Percentiles rank a stretch among this genome's conserved stretches.
These are phyloP conservation scores for Knoxdaviesia proteae DNA, from an alignment of 2,329 filamentous ascomycete species.

Conservation along the genomic window DNA sequence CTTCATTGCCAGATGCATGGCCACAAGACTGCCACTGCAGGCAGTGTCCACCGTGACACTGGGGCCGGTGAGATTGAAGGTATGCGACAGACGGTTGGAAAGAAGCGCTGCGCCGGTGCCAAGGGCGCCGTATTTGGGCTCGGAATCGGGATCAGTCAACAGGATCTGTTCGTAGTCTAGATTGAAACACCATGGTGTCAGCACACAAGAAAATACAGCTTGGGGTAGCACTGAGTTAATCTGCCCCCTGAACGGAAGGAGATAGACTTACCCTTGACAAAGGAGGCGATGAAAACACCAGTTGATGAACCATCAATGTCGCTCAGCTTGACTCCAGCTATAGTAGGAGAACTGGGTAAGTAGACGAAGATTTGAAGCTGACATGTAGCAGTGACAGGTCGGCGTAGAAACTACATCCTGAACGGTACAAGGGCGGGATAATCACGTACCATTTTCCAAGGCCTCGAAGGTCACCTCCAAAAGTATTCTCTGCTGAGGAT, in stretches of 20 bases:
- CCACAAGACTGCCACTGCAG: constrained; percentile 33
- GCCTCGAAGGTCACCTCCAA: constrained; percentile 30
- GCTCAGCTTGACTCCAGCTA: constrained; percentile 22
- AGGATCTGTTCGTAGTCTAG: constrained; percentile 28
- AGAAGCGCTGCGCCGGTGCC: constrained; percentile 31
- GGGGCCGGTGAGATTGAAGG: constrained; percentile 31
- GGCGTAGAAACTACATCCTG: neutral
- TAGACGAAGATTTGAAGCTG: too few relatives aligned
- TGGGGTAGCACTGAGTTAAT: neutral
- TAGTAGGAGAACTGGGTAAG: neutral
- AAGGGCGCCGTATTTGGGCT: constrained; percentile 29
- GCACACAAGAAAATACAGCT: neutral
- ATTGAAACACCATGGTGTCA: neutral
- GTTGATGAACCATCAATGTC: constrained; percentile 21
- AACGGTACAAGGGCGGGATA: too few relatives aligned
- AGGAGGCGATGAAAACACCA: constrained; percentile 28
- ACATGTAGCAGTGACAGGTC: neutral
- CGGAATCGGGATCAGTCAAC: constrained; percentile 26
- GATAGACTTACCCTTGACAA: constrained; percentile 21
- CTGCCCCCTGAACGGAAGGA: neutral
- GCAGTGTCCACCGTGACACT: constrained; percentile 38
- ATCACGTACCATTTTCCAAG: constrained; percentile 23
- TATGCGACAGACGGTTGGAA: constrained; percentile 33
- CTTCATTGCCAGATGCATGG: constrained; percentile 30
- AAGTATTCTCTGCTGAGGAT: constrained; percentile 30